Conservation (phyloP, 2,329 filamentous ascomycete species). For the Neonectria magnoliae region DNA sequence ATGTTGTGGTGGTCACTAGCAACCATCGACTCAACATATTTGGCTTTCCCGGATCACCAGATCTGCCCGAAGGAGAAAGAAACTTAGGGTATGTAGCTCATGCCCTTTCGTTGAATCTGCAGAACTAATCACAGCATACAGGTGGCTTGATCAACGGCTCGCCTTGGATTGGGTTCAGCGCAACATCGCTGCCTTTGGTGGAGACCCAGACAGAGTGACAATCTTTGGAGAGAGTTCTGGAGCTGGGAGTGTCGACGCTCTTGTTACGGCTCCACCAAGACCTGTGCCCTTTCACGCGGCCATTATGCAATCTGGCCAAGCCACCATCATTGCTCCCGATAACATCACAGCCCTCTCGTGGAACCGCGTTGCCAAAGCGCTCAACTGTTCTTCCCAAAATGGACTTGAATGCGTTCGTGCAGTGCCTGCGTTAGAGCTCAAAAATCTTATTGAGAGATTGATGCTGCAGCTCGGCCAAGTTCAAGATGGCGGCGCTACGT, state of each 20-base stretch:
- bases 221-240: slow-evolving; percentile 65
- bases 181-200: slow-evolving; percentile 60
- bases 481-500: slow-evolving; percentile 37
- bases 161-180: slow-evolving; percentile 61
- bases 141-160: slow-evolving; percentile 52
- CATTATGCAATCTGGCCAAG: slow-evolving; percentile 42
- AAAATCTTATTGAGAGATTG: slow-evolving; percentile 26
- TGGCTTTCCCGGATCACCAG: slow-evolving; percentile 50
- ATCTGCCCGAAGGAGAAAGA: slow-evolving; percentile 25
- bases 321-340: slow-evolving; percentile 4
- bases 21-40: slow-evolving; percentile 58
- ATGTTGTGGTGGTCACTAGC: slow-evolving; percentile 57
- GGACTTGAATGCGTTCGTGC: slow-evolving; percentile 40
- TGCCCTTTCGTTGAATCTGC: accelerated
- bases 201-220: slow-evolving; percentile 56
- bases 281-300: slow-evolving; percentile 44
- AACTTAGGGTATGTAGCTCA: slow-evolving; percentile 37
- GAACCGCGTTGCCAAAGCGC: slow-evolving; percentile 10
- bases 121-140: slow-evolving; percentile 6
- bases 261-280: slow-evolving; percentile 39
- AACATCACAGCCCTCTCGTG: slow-evolving; percentile 28
- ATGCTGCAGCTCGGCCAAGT: slow-evolving; percentile 35
- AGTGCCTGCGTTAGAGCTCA: slow-evolving; percentile 29
- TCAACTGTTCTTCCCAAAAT: slow-evolving; percentile 18
- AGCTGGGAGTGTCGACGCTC: slow-evolving; percentile 62